These are phyloP conservation scores for Cyclotella cryptica DNA, from an alignment of 108 stramenopile genomes.

Conservation along the genomic window DNA sequence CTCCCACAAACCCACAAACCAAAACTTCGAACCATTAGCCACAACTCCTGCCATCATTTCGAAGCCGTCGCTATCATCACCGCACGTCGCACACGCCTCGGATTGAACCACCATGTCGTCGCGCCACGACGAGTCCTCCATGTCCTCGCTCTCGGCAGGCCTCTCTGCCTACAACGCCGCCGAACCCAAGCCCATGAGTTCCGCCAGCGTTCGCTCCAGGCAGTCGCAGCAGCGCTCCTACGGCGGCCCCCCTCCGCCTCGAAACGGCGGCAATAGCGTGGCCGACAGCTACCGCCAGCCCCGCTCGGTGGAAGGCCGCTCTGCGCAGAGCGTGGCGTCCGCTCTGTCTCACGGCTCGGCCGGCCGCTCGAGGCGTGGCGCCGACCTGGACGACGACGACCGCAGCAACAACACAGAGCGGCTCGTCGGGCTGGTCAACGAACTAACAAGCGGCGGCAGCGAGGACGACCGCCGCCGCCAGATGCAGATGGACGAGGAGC, in stretches of 20 bases:
- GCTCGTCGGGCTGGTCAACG: conserved; percentile 29
- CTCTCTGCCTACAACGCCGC: conserved; percentile 52
- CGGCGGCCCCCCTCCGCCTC: conserved; percentile 15
- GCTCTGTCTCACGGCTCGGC: conserved; percentile 22
- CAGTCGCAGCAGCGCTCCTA: conserved; percentile 8
- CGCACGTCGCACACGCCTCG: background rate
- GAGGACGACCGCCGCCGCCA: conserved; percentile 2
- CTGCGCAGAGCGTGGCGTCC: conserved; percentile 20
- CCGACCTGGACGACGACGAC: conserved; percentile 17
- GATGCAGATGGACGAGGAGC: conserved; percentile 18
- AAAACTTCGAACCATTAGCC: too few species aligned
- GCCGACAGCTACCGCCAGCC: conserved; percentile 25
- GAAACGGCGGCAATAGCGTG: background rate
- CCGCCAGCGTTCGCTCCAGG: conserved; percentile 17
- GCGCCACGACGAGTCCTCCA: conserved; percentile 33
- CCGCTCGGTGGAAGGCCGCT: conserved; percentile 20
- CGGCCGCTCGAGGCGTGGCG: conserved; percentile 9
- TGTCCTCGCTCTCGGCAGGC: conserved; percentile 48
- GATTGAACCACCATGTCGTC: conserved; percentile 15
- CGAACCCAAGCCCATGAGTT: conserved; percentile 45
- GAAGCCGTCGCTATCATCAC: too few species aligned
- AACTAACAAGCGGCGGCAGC: conserved; percentile 5
- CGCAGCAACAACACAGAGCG: conserved; percentile 23
- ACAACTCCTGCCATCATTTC: too few species aligned
- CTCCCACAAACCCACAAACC: too few species aligned